Evolutionary conservation across 352 stramenopile genomes (phyloP).

Genomic region (Blastocystis sp.): DNA sequence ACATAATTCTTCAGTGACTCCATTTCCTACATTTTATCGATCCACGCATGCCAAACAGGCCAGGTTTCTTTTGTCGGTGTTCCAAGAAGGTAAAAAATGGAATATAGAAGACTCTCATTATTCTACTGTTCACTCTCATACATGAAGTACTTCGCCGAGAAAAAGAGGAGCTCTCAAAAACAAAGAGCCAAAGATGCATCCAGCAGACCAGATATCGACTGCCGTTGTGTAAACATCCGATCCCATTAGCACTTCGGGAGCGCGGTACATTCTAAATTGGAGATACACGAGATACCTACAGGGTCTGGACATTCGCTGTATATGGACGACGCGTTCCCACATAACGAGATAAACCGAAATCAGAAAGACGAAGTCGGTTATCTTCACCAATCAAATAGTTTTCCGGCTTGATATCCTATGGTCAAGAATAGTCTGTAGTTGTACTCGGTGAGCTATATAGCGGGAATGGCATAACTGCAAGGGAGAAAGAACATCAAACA

Average conservation of each 20-base stretch:
- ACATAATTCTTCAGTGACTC: background rate
- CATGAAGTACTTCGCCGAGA: background rate
- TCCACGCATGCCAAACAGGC: background rate
- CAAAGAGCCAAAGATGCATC: slow-evolving; percentile 72
- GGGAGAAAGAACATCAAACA: slow-evolving; percentile 46
- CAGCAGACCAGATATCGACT: slow-evolving; percentile 82
- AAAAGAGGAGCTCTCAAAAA: slow-evolving; percentile 69
- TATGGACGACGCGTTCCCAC: slow-evolving; percentile 36
- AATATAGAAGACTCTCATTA: background rate
- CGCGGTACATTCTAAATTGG: slow-evolving; percentile 71
- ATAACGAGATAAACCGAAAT: slow-evolving; percentile 49
- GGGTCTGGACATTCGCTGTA: slow-evolving; percentile 18
- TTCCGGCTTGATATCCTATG: slow-evolving; percentile 52
- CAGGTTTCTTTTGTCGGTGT: slow-evolving; percentile 6
- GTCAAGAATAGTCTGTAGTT: background rate
- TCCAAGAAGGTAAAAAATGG: slow-evolving; percentile 19
- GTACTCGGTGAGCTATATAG: slow-evolving; percentile 38
- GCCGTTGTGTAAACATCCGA: slow-evolving; percentile 84
- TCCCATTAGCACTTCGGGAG: slow-evolving; percentile 83
- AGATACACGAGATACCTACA: background rate
- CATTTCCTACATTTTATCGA: slow-evolving; percentile 22
- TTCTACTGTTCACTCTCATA: background rate
- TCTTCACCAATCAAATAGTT: slow-evolving; percentile 37
- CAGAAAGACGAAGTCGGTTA: slow-evolving; percentile 11
- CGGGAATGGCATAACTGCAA: background rate